Base-by-base conservation (phyloP, 805 yeast species). In the Ogataea ramenticola region DNA sequence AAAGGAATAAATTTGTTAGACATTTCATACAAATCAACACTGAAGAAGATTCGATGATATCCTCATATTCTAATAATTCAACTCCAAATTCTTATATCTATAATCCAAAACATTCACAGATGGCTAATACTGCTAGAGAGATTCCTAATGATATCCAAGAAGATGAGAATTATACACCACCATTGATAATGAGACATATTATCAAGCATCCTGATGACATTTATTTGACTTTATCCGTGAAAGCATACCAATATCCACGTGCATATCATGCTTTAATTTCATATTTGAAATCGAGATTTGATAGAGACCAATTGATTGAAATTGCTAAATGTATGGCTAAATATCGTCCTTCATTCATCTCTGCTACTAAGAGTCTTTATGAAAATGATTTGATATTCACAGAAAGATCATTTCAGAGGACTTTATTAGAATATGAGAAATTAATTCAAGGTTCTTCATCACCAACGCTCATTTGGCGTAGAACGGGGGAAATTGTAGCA, bases 401-500 rank as follows among this genome's bases (percentile, higher is more conserved):
- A 32, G 84, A 79, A 49, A 54, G 79, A 39, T 72, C 78, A 12
- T 73, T 79, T 47, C 83, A 79, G 48, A 55, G 83, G 41, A 70
- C 81, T 0, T 53, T 79, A 20, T 49, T 72, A 53, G 90, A 86
- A 45, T 74, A 74, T 46, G 82, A 78, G 54, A 69, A 50, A 51
- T 71, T 46, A 70, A 78, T 66, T 58, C 69, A 65, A 66, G 68
- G 80, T 45, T 79, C 83, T 17, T 82, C 89, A 11, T 77, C 86
- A 1, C 95, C 95, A 1, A 82, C 91, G 3, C 79, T 85, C 16
- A 81, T 86, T 49, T 86, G 95, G 95, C 70, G 95, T 53, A 67
- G 95, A 35, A 83, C 95, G 0, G 95, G 95, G 10, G 95, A 86
- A 57, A 80, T 87, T 36, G 89, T 85, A 11, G 86, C 86, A 9